These are phyloP conservation scores for Pistacia atlantica DNA, from an alignment of 345 rosid genomes.

Conservation along the genomic window DNA sequence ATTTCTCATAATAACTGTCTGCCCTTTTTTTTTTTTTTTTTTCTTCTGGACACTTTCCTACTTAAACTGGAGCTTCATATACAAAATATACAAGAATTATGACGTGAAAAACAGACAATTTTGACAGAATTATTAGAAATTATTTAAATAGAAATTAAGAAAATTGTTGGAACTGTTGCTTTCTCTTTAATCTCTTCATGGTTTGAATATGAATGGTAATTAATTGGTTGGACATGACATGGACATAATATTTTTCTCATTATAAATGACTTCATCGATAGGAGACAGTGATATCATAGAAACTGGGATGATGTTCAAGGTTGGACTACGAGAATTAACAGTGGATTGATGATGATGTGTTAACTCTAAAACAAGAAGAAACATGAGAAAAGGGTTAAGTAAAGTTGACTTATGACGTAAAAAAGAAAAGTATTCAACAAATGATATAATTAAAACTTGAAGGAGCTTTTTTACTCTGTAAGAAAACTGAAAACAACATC, in stretches of 20 bases:
- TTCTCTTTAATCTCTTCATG: background rate
- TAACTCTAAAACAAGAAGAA: background rate
- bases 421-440: constrained; percentile 16
- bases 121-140: background rate
- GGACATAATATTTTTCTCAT: constrained; percentile 18
- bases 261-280: background rate
- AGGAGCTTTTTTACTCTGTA: background rate
- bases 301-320: background rate
- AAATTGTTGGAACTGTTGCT: background rate
- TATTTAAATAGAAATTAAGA: no score
- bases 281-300: background rate
- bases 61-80: no score
- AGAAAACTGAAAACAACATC: background rate
- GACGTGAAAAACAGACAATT: constrained; percentile 1
- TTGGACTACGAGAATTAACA: background rate
- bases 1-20: constrained; percentile 26
- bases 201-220: background rate
- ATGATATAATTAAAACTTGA: constrained; percentile 10
- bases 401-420: background rate
- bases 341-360: background rate
- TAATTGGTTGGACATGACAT: constrained; percentile 34
- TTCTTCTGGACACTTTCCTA: constrained; percentile 9
- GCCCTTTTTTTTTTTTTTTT: constrained; percentile 15
- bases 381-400: background rate
- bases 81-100: background rate